Percentiles rank a stretch among this genome's conserved stretches.
These are phyloP conservation scores for Pseudoneurospora amorphoporcata DNA, from an alignment of 495 filamentous ascomycete species.

Conservation along the genomic window DNA sequence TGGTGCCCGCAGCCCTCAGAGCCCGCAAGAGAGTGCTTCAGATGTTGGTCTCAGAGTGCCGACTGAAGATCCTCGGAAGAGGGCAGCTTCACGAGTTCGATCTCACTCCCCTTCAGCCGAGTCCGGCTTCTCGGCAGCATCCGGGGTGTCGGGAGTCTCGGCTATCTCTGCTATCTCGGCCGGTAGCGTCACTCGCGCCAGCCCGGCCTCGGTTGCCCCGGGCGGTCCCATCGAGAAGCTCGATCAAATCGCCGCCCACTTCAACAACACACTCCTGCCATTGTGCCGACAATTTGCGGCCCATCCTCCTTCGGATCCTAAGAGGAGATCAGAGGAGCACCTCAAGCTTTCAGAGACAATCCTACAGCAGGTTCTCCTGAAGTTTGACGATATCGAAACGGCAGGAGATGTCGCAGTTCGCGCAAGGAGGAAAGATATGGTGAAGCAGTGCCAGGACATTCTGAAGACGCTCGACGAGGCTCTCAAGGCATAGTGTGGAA, in stretches of 20 bases:
- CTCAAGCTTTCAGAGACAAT: slow-evolving; percentile 75
- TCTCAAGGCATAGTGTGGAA: slow-evolving; percentile 5
- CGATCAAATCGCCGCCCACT: slow-evolving; percentile 54
- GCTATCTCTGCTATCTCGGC: slow-evolving; percentile 4
- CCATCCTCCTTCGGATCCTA: slow-evolving; percentile 56
- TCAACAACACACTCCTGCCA: slow-evolving; percentile 57
- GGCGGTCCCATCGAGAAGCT: slow-evolving; percentile 57
- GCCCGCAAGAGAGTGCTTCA: slow-evolving; percentile 28
- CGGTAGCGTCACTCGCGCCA: slow-evolving; percentile 7
- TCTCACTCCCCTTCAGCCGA: slow-evolving; percentile 15
- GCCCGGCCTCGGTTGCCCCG: slow-evolving; percentile 23
- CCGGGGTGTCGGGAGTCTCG: background rate
- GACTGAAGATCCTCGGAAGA: slow-evolving; percentile 8
- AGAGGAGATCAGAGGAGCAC: slow-evolving; percentile 66
- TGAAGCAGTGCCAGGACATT: slow-evolving; percentile 59
- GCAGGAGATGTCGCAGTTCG: slow-evolving; percentile 55
- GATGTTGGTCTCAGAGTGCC: slow-evolving; percentile 24
- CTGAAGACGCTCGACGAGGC: slow-evolving; percentile 52
- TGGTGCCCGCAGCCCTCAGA: slow-evolving; percentile 2
- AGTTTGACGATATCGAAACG: slow-evolving; percentile 74
- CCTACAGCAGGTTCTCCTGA: slow-evolving; percentile 71
- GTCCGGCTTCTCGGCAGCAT: slow-evolving; percentile 9
- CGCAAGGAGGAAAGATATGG: slow-evolving; percentile 58
- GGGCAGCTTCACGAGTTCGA: slow-evolving; percentile 18
- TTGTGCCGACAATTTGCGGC: slow-evolving; percentile 53